These are phyloP conservation scores for Cucumis hystrix DNA, from an alignment of 306 rosid genomes.

Conservation along the genomic window DNA sequence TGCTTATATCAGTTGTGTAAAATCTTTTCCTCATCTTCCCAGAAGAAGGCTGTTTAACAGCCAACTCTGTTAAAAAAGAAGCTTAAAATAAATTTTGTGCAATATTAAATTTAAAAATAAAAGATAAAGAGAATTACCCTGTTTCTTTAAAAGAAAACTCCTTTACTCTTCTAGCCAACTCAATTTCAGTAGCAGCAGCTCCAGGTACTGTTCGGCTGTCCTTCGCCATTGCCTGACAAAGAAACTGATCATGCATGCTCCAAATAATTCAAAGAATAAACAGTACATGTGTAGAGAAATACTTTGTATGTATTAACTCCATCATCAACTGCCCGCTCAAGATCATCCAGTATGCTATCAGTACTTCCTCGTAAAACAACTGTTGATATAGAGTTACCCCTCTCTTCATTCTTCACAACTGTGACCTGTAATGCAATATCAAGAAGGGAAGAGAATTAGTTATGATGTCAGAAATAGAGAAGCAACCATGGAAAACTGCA, in stretches of 20 bases:
- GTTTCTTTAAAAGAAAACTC: constrained; percentile 84
- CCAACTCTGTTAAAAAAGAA: neutral
- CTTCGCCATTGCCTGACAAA: constrained; percentile 76
- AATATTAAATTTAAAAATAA: neutral
- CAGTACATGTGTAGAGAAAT: constrained; percentile 5
- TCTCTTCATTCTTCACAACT: constrained; percentile 68
- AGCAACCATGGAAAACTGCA: neutral
- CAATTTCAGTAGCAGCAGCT: constrained; percentile 92
- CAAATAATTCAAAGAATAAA: neutral
- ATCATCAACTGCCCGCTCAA: constrained; percentile 91
- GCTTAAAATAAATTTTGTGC: neutral
- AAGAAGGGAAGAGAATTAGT: neutral
- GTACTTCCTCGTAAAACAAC: constrained; percentile 75
- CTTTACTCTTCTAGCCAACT: constrained; percentile 72
- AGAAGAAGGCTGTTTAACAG: neutral
- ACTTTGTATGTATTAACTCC: constrained; percentile 92
- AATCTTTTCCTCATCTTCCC: neutral
- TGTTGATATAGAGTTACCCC: constrained; percentile 75
- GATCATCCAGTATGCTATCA: constrained; percentile 80
- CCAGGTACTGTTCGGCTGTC: constrained; percentile 90
- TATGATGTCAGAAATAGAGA: neutral
- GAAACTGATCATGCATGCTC: neutral
- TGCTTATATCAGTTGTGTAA: neutral
- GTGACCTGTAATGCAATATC: constrained; percentile 34
- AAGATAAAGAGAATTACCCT: constrained; percentile 31